These are phyloP conservation scores for Talaromyces sp. DNA, from an alignment of 2,329 filamentous ascomycete species.

Conservation along the genomic window DNA sequence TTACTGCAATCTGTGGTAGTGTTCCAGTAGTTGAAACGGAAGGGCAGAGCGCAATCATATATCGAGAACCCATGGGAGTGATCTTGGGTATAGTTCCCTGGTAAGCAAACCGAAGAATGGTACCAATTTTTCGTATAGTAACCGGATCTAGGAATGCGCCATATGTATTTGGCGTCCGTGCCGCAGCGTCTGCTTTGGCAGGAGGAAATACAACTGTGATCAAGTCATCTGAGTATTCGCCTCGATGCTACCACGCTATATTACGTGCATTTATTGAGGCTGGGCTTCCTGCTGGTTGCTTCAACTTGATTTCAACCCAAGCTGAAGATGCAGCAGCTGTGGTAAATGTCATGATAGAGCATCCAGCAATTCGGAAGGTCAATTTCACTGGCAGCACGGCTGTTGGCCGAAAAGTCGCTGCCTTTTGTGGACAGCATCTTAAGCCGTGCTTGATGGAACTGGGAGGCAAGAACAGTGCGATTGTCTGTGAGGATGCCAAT, in stretches of 20 bases:
- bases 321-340: conserved; percentile 34
- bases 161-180: conserved; percentile 47
- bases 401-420: conserved; percentile 42
- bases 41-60: conserved; percentile 59
- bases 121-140: neutral
- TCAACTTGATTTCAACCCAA: conserved; percentile 38
- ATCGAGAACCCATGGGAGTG: conserved; percentile 73
- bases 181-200: conserved; percentile 60
- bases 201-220: conserved; percentile 70
- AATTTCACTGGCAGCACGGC: conserved; percentile 46
- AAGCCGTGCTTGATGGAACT: conserved; percentile 50
- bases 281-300: conserved; percentile 41
- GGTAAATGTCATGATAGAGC: conserved; percentile 37
- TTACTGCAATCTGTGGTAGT: conserved; percentile 45
- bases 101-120: conserved; percentile 41
- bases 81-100: conserved; percentile 75
- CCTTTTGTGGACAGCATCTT: conserved; percentile 36
- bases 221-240: conserved; percentile 66
- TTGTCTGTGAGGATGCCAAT: conserved; percentile 48
- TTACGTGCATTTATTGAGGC: conserved; percentile 40
- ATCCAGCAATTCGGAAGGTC: conserved; percentile 39
- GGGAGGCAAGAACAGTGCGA: conserved; percentile 46
- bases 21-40: conserved; percentile 50
- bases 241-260: conserved; percentile 57
- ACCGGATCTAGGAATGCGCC: conserved; percentile 49